Base-by-base conservation (phyloP, 441 rosid genomes). In the Dalechampia spathulata region DNA sequence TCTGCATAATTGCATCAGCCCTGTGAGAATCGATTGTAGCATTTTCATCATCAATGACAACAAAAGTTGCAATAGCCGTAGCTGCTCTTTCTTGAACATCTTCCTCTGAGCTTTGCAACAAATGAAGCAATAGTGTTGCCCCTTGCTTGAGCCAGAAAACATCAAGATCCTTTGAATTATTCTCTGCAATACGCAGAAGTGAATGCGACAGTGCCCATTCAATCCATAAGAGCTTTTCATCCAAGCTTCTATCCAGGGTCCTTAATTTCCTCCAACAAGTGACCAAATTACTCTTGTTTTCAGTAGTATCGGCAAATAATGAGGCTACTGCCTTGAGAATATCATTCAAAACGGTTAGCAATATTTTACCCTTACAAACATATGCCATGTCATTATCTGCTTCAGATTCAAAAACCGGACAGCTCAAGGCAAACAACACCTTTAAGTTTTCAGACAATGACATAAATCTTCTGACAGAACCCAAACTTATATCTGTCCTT, bases 41-140 rank as follows among this genome's bases (percentile, higher is more conserved):
- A 82, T 85, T 83, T 78, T 85, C 97, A 63, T 89, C 99, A 70
- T 92, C 95, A 56, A 82, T 73, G 48, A 92, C 71, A 30, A 62
- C 72, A 54, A 34, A 66, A 51, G 67, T 46, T 25, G 80, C 60
- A 45, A 77, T 45, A 55, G 87, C 99, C 7, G 95, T 85, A 10
- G 97, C 96, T 55, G 99, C 89, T 68, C 92, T 80, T 71, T 92
- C 99, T 65, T 85, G 94, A 61, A 92, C 92, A 65, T 92, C 97
- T 63, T 85, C 96, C 72, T 92, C 90, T 26, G 81, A 70, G 68
- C 96, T 87, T 72, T 85, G 92, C 87, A 89, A 83, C 60, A 92
- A 78, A 68, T 75, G 67, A 34, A 92, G 92, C 74, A 92, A 71
- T 63, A 92, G 52, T 46, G 72, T 51, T 23, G 87, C 91, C 27